Evolutionary conservation across 176 grass and related monocot genomes (phyloP).

Genomic region (Zea mays): Zm-B73-REFERENCE-NAM-5.0 NC_050100.1:216707001-216707500

Average conservation of each 20-base stretch:
- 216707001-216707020: constrained; percentile 31
- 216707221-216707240: constrained; percentile 31
- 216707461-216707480: constrained; percentile 26
- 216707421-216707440: constrained; percentile 77
- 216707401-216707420: constrained; percentile 64
- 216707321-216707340: constrained; percentile 84
- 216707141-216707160: constrained; percentile 66
- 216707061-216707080: constrained; percentile 68
- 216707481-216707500: neutral
- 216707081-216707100: constrained; percentile 57
- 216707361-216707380: constrained; percentile 78
- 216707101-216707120: constrained; percentile 57
- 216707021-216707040: constrained; percentile 84
- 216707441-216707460: constrained; percentile 71
- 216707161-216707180: constrained; percentile 69
- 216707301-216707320: constrained; percentile 77
- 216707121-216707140: constrained; percentile 90
- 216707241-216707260: constrained; percentile 8
- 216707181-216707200: constrained; percentile 70
- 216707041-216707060: constrained; percentile 71
- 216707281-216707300: constrained; percentile 31
- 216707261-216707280: neutral
- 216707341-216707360: constrained; percentile 78
- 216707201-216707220: constrained; percentile 71
- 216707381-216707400: constrained; percentile 54